These are phyloP conservation scores for Emericellopsis cladophorae DNA, from an alignment of 2,329 filamentous ascomycete genomes.

Conservation along the genomic window DNA sequence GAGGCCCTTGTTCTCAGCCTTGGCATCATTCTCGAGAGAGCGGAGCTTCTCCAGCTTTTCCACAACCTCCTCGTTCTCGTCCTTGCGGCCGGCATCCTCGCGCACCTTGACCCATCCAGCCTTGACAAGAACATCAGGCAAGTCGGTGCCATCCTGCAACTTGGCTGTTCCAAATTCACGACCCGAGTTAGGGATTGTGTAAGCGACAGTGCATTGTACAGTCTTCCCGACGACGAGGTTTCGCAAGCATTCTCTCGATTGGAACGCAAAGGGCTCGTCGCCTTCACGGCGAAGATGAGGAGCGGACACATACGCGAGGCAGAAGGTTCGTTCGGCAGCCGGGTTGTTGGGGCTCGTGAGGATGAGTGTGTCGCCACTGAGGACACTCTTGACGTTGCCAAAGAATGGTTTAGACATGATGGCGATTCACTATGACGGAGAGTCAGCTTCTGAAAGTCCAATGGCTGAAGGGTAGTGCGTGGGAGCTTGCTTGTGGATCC, in stretches of 20 bases:
- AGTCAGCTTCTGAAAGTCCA: too few species aligned
- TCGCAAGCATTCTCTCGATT: conserved; percentile 87
- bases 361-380: conserved; percentile 87
- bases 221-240: conserved; percentile 75
- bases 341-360: conserved; percentile 73
- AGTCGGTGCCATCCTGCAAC: conserved; percentile 59
- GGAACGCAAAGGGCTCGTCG: conserved; percentile 86
- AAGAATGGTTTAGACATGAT: conserved; percentile 42
- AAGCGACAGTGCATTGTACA: conserved; percentile 73
- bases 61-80: conserved; percentile 66
- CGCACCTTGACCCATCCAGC: conserved; percentile 89
- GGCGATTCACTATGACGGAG: conserved; percentile 1
- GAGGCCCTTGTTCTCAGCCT: conserved; percentile 65
- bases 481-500: too few species aligned
- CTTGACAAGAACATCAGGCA: conserved; percentile 75
- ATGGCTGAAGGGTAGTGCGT: too few species aligned
- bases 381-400: conserved; percentile 80
- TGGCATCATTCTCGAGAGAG: conserved; percentile 64
- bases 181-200: conserved; percentile 73
- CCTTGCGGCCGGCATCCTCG: conserved; percentile 86
- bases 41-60: conserved; percentile 67
- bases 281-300: conserved; percentile 79
- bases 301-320: conserved; percentile 83
- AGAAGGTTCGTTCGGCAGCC: conserved; percentile 71
- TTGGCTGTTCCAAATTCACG: conserved; percentile 79